Percentiles rank a stretch among this genome's conserved stretches.
phyloP scores from a whole-genome alignment of 768 basidiomycete species.

The Pleurotus tuber-regium region DNA sequence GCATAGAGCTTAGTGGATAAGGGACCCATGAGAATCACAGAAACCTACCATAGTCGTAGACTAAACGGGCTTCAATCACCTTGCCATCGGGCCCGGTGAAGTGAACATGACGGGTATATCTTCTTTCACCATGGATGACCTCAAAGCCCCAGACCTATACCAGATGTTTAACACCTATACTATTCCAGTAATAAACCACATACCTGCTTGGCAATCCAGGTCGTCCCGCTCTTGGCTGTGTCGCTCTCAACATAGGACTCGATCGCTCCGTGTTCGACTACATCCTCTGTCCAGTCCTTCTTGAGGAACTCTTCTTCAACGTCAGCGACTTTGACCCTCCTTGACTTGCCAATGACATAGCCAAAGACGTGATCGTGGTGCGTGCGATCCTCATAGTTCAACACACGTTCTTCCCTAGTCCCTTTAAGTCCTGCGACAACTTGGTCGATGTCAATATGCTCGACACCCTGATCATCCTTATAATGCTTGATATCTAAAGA shows the following conservation, averaged over 20 bases:
- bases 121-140: conserved; percentile 52
- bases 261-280: conserved; percentile 40
- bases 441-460: conserved; percentile 69
- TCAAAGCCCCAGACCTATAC: conserved; percentile 63
- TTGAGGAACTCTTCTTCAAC: conserved; percentile 43
- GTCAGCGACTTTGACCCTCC: conserved; percentile 47
- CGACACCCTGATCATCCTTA: conserved; percentile 54
- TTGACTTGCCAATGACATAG: conserved; percentile 47
- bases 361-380: conserved; percentile 66
- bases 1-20: too few relatives aligned
- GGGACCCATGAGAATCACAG: too few relatives aligned
- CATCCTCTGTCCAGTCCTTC: conserved; percentile 39
- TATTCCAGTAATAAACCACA: conserved; percentile 9
- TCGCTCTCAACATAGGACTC: conserved; percentile 55
- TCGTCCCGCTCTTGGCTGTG: conserved; percentile 54
- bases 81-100: conserved; percentile 62
- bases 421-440: conserved; percentile 59
- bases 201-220: conserved; percentile 69
- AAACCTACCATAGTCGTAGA: conserved; percentile 73
- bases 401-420: conserved; percentile 51
- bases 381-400: conserved; percentile 54
- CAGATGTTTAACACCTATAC: neutral
- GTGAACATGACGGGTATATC: conserved; percentile 58
- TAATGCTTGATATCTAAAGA: conserved; percentile 64
- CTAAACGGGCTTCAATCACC: conserved; percentile 52